These are phyloP conservation scores for Fusarium sp. DNA, from an alignment of 2,329 filamentous ascomycete genomes.

Conservation along the genomic window DNA sequence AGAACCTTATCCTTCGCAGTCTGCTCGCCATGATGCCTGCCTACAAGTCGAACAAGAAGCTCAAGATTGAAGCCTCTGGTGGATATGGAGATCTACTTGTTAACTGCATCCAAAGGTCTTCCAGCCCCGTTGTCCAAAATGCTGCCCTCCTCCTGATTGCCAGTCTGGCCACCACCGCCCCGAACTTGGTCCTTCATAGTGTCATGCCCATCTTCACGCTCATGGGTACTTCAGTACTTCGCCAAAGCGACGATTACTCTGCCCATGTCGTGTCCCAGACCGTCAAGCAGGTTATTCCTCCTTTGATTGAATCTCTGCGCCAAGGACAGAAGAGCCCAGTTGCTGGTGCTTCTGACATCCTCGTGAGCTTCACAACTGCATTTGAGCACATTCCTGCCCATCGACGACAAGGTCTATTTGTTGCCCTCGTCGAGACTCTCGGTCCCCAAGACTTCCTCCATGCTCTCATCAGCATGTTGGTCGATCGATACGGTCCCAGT, in stretches of 20 bases:
- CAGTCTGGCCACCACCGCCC: conserved; percentile 85
- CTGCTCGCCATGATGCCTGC: conserved; percentile 86
- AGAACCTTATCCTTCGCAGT: conserved; percentile 85
- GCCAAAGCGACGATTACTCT: conserved; percentile 96
- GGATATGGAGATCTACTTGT: conserved; percentile 92
- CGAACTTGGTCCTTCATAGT: conserved; percentile 92
- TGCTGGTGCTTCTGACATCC: conserved; percentile 85
- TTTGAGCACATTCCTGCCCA: conserved; percentile 96
- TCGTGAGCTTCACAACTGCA: conserved; percentile 95
- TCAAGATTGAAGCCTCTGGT: conserved; percentile 80
- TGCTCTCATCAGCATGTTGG: conserved; percentile 87
- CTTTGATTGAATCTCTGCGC: conserved; percentile 85
- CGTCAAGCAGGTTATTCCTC: conserved; percentile 92
- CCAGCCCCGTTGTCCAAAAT: conserved; percentile 94
- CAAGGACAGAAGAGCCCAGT: conserved; percentile 83
- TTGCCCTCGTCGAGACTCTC: conserved; percentile 85
- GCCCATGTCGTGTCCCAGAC: conserved; percentile 96
- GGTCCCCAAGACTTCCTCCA: conserved; percentile 90
- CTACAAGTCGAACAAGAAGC: conserved; percentile 70
- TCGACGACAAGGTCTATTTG: conserved; percentile 83
- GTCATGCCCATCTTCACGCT: conserved; percentile 99
- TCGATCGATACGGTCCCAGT: conserved; percentile 87
- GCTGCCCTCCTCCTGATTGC: conserved; percentile 89
- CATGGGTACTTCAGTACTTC: conserved; percentile 91
- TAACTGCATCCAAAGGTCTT: conserved; percentile 91